Evolutionary conservation across 73 alveolate species (phyloP).

Genomic region (Paraurostyla sp.): DNA sequence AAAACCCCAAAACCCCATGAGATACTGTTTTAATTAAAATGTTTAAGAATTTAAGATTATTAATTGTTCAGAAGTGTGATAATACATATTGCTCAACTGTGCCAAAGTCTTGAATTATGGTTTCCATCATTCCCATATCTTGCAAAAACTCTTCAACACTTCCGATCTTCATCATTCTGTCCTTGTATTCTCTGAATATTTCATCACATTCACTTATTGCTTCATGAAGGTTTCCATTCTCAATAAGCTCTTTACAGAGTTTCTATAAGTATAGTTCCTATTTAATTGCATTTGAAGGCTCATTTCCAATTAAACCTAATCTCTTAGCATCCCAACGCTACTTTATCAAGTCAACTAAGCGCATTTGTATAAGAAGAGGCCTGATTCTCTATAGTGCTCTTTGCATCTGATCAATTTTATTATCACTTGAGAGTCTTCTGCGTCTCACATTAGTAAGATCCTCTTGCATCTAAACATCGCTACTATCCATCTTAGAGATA

Average conservation of each 20-base stretch:
- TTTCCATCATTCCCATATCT: conserved; percentile 24
- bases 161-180: conserved; percentile 18
- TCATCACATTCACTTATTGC: conserved; percentile 42
- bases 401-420: conserved; percentile 21
- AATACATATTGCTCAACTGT: conserved; percentile 42
- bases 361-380: conserved; percentile 39
- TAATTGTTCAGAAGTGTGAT: conserved; percentile 51
- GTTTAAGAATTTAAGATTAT: not conserved
- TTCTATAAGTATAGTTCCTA: conserved; percentile 4
- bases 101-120: conserved; percentile 7
- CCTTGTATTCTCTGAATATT: conserved; percentile 51
- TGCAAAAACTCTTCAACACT: conserved; percentile 50
- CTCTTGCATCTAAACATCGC: not conserved
- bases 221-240: conserved; percentile 39
- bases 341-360: conserved; percentile 26
- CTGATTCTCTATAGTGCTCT: conserved; percentile 38
- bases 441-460: not conserved
- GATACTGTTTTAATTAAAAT: too few species aligned
- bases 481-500: not conserved
- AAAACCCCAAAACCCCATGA: not conserved
- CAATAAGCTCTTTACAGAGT: not conserved
- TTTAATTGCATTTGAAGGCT: not conserved
- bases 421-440: conserved; percentile 42
- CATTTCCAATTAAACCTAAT: not conserved
- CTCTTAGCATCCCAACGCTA: conserved; percentile 41